phyloP scores from a whole-genome alignment of 2,329 filamentous ascomycete genomes.

The Fusarium mundagurra region DNA sequence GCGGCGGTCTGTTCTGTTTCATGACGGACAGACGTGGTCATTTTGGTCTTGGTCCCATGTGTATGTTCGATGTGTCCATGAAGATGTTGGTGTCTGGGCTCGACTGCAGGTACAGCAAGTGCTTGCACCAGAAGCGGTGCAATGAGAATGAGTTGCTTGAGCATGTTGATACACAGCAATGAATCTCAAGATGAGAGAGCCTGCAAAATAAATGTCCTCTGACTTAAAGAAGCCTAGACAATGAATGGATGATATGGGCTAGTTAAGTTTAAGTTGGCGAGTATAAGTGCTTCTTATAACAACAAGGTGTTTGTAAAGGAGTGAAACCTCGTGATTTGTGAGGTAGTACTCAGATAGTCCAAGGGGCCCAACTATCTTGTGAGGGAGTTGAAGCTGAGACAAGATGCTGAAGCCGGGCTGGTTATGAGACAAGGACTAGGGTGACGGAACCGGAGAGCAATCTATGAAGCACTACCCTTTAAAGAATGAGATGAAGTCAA shows the following conservation, averaged over 20 bases:
- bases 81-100: constrained; percentile 27
- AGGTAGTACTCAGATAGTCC: constrained; percentile 10
- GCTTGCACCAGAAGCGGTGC: constrained; percentile 43
- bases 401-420: constrained; percentile 37
- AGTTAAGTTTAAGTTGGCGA: background rate
- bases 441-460: constrained; percentile 20
- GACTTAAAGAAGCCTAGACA: background rate
- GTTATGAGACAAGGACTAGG: constrained; percentile 6
- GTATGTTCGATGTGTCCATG: constrained; percentile 29
- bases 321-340: constrained; percentile 17
- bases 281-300: constrained; percentile 28
- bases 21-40: constrained; percentile 10
- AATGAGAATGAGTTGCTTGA: constrained; percentile 33
- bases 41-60: constrained; percentile 13
- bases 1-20: constrained; percentile 11
- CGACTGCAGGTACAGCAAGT: constrained; percentile 35
- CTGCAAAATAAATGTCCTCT: background rate
- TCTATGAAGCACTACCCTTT: constrained; percentile 16
- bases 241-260: constrained; percentile 3
- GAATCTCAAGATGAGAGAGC: background rate
- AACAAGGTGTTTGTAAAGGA: constrained; percentile 2
- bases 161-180: constrained; percentile 30
- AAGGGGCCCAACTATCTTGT: constrained; percentile 8
- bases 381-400: constrained; percentile 15
- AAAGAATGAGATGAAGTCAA: constrained; percentile 27